Conservation (phyloP, 169 alveolate genomes). For the Eimeria sp. region DNA sequence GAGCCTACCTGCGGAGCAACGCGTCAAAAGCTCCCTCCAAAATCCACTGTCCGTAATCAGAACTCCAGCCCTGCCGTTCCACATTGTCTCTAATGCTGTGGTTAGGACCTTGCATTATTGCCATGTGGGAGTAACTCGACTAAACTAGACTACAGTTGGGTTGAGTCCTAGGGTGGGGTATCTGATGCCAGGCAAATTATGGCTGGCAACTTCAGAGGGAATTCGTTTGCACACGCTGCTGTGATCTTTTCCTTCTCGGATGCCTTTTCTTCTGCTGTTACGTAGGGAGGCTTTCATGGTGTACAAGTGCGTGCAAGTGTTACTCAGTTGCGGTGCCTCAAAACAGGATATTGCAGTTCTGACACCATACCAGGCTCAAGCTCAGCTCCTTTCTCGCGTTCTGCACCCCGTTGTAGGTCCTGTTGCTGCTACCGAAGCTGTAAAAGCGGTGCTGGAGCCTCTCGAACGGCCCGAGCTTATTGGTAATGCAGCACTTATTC, state of each 20-base stretch:
- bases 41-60: constrained; percentile 56
- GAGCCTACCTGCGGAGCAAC: constrained; percentile 71
- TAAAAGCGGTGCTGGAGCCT: background rate
- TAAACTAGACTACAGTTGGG: background rate
- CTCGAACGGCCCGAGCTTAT: background rate
- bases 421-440: background rate
- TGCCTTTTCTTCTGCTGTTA: background rate
- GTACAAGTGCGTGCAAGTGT: constrained; percentile 44
- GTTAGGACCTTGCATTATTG: background rate
- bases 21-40: constrained; percentile 63
- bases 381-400: constrained; percentile 68
- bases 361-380: constrained; percentile 72
- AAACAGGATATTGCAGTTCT: constrained; percentile 44
- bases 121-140: background rate
- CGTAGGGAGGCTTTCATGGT: constrained; percentile 73
- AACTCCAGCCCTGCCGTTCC: background rate
- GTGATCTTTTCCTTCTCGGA: background rate
- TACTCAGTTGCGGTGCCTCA: constrained; percentile 62
- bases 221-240: background rate
- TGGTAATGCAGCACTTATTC: background rate
- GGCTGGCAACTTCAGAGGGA: background rate
- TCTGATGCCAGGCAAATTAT: too few relatives aligned
- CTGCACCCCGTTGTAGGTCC: constrained; percentile 51
- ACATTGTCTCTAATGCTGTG: background rate
- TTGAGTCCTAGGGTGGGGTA: too few relatives aligned